A percentile compares a stretch with the other conserved stretches of the same genome.
Evolutionary conservation across 306 rosid genomes (phyloP).

Genomic region (Vigna reflexopilosa): DNA sequence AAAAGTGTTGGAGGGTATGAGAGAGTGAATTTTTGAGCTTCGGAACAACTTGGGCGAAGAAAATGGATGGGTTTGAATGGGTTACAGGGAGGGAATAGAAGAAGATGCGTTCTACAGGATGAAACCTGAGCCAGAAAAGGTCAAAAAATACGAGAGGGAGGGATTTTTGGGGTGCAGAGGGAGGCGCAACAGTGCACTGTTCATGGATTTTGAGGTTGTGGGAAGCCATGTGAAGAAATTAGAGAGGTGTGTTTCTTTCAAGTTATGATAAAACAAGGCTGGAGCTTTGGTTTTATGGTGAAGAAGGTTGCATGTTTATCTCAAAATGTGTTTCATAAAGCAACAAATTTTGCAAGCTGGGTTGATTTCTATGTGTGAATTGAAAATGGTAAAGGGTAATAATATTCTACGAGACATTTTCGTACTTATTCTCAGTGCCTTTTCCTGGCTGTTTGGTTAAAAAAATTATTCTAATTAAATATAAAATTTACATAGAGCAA

Average conservation of each 20-base stretch:
- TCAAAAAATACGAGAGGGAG: conserved; percentile 56
- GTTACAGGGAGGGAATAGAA: conserved; percentile 47
- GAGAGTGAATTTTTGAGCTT: conserved; percentile 66
- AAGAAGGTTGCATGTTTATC: too few species aligned
- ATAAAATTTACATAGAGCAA: too few species aligned
- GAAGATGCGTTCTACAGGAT: conserved; percentile 57
- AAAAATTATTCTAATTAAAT: too few species aligned
- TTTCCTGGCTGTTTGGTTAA: too few species aligned
- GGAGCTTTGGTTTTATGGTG: not conserved
- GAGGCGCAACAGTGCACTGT: conserved; percentile 9
- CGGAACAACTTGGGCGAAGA: conserved; percentile 45
- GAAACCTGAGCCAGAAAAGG: conserved; percentile 54
- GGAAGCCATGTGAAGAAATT: conserved; percentile 34
- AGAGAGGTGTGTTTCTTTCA: not conserved
- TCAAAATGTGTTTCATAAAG: too few species aligned
- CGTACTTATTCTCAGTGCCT: too few species aligned
- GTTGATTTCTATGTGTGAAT: too few species aligned
- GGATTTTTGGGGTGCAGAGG: conserved; percentile 4
- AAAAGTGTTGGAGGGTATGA: conserved; percentile 60
- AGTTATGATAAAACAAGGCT: too few species aligned
- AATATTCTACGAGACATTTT: too few species aligned
- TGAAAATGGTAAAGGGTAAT: too few species aligned
- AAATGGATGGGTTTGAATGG: conserved; percentile 28
- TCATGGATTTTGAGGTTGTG: conserved; percentile 36
- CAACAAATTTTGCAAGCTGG: not conserved